Percentiles rank a stretch among this genome's conserved stretches.
These are phyloP conservation scores for Aspergillus terreus DNA, from an alignment of 2,329 filamentous ascomycete genomes.

Conservation along the genomic window DNA sequence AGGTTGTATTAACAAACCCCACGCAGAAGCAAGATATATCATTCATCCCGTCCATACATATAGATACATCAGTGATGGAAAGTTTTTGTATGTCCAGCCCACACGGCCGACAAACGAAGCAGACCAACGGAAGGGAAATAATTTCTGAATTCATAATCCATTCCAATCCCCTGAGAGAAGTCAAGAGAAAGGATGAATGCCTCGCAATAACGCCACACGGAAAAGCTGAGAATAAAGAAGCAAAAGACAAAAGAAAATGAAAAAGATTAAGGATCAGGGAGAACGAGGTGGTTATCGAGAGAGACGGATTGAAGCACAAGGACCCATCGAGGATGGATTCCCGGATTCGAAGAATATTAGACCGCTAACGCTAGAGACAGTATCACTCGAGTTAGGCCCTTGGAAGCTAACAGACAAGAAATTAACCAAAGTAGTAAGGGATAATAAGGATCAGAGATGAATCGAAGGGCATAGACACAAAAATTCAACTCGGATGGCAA, in stretches of 20 bases:
- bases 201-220: constrained; percentile 15
- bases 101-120: neutral
- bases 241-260: constrained; percentile 17
- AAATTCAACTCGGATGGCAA: constrained; percentile 13
- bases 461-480: constrained; percentile 24
- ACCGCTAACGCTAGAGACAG: constrained; percentile 12
- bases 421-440: constrained; percentile 15
- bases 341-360: constrained; percentile 11
- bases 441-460: constrained; percentile 25
- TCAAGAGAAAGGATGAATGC: constrained; percentile 8
- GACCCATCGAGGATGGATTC: constrained; percentile 4
- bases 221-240: constrained; percentile 13
- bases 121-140: constrained; percentile 1
- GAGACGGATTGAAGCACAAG: constrained; percentile 1
- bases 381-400: constrained; percentile 8
- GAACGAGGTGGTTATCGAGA: neutral
- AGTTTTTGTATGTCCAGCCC: neutral
- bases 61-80: neutral
- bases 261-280: neutral
- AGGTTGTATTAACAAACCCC: neutral
- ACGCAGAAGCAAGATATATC: neutral
- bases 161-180: constrained; percentile 9
- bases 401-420: constrained; percentile 7
- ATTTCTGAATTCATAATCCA: constrained; percentile 18
- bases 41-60: neutral